phyloP scores from a whole-genome alignment of 2,329 filamentous ascomycete genomes.

The Allantophomopsis lycopodina region DNA sequence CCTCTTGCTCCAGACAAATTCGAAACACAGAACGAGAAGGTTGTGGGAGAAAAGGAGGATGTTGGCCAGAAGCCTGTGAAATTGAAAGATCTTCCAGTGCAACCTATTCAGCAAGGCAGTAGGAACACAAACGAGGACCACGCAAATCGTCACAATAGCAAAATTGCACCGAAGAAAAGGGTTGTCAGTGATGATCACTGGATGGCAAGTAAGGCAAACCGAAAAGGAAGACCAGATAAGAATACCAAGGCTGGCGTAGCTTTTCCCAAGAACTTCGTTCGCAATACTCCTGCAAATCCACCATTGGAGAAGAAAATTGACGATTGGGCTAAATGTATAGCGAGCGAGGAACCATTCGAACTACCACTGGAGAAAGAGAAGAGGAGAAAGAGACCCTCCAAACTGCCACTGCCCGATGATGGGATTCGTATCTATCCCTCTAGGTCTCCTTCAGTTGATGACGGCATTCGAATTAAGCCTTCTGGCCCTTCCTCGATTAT shows the following conservation, averaged over 20 bases:
- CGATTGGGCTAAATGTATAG: conserved; percentile 35
- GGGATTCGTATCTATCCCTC: conserved; percentile 16
- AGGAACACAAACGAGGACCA: neutral
- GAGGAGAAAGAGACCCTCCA: conserved; percentile 8
- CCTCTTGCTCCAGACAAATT: conserved; percentile 25
- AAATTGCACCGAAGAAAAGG: conserved; percentile 58
- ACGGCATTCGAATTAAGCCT: conserved; percentile 27
- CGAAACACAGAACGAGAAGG: conserved; percentile 43
- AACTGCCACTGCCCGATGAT: conserved; percentile 9
- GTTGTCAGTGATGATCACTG: conserved; percentile 91
- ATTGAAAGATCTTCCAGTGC: conserved; percentile 17
- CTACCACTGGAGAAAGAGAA: conserved; percentile 1
- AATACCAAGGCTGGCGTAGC: conserved; percentile 11
- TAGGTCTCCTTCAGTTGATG: conserved; percentile 15
- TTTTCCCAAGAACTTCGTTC: conserved; percentile 45
- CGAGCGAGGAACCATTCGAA: conserved; percentile 1
- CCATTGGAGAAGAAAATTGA: conserved; percentile 44
- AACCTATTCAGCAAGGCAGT: neutral
- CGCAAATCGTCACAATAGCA: neutral
- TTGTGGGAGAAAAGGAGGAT: conserved; percentile 41
- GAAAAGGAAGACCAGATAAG: neutral
- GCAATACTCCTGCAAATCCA: conserved; percentile 37
- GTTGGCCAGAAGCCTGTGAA: conserved; percentile 49
- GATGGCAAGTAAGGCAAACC: conserved; percentile 26
- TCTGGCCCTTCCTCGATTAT: conserved; percentile 13